Conservation (phyloP, 305 asterid species). For the Plantago coronopus region DNA sequence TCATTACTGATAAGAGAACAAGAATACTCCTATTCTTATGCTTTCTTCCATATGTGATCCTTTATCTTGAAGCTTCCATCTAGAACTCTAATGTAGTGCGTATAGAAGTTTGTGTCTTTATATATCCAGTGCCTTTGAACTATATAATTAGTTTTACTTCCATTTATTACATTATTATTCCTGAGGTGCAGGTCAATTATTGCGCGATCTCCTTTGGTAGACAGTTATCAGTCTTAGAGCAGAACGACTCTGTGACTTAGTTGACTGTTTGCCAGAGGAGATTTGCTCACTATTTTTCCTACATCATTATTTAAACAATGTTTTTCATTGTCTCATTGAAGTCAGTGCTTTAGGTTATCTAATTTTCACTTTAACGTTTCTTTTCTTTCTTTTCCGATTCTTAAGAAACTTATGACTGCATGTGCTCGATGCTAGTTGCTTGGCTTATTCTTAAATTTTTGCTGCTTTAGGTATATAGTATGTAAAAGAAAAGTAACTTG, state of each 20-base stretch:
- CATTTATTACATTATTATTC: constrained; percentile 7
- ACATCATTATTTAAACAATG: constrained; percentile 4
- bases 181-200: constrained; percentile 27
- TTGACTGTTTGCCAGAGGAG: constrained; percentile 33
- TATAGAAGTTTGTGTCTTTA: constrained; percentile 13
- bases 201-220: constrained; percentile 31
- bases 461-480: too few species aligned
- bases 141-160: background rate
- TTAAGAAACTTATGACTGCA: too few species aligned
- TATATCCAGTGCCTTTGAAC: background rate
- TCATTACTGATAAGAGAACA: constrained; percentile 16
- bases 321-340: constrained; percentile 1
- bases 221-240: constrained; percentile 1
- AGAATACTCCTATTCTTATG: constrained; percentile 24
- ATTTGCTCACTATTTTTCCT: constrained; percentile 31
- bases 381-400: background rate
- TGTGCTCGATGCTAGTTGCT: too few species aligned
- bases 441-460: too few species aligned
- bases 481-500: too few species aligned
- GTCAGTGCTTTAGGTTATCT: background rate
- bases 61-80: constrained; percentile 20
- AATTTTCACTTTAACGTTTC: background rate
- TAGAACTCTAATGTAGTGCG: constrained; percentile 12
- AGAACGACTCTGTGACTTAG: constrained; percentile 1
- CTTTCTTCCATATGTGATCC: constrained; percentile 23